Evolutionary conservation across 108 stramenopile genomes (phyloP).

Genomic region (Fragilariopsis cylindrus): DNA sequence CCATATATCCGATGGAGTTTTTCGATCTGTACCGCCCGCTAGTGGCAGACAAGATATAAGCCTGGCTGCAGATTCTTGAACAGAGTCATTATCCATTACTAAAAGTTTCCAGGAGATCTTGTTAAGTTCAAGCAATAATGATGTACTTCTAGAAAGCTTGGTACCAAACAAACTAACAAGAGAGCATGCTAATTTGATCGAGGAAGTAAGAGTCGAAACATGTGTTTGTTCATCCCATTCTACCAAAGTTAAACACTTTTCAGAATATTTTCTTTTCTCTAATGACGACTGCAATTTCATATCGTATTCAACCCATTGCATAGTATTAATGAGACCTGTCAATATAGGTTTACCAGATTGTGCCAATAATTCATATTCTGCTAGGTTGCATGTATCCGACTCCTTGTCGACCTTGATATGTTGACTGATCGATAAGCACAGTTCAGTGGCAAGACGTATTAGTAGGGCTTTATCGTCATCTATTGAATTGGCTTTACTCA

Average conservation of each 20-base stretch:
- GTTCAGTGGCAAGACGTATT: constrained; percentile 26
- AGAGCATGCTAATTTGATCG: constrained; percentile 23
- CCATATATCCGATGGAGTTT: constrained; percentile 35
- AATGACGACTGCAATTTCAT: background rate
- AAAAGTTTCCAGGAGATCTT: constrained; percentile 19
- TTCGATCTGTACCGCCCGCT: constrained; percentile 35
- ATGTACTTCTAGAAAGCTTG: constrained; percentile 42
- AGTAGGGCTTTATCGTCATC: constrained; percentile 15
- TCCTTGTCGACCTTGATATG: constrained; percentile 10
- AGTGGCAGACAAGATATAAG: constrained; percentile 35
- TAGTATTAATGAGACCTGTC: constrained; percentile 23
- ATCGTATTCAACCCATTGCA: constrained; percentile 9
- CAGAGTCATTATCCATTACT: constrained; percentile 5
- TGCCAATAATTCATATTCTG: constrained; percentile 36
- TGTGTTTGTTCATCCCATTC: constrained; percentile 19
- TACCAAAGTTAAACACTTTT: constrained; percentile 9
- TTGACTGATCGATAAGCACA: constrained; percentile 32
- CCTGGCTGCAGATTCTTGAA: constrained; percentile 36
- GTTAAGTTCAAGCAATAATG: constrained; percentile 18
- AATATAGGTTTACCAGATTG: constrained; percentile 30
- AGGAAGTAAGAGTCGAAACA: constrained; percentile 22
- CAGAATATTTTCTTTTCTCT: background rate
- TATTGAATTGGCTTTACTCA: background rate
- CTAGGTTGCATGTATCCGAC: constrained; percentile 21
- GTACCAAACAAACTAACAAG: constrained; percentile 41